phyloP scores from a whole-genome alignment of 345 rosid species.

The Brassica carinata region DNA sequence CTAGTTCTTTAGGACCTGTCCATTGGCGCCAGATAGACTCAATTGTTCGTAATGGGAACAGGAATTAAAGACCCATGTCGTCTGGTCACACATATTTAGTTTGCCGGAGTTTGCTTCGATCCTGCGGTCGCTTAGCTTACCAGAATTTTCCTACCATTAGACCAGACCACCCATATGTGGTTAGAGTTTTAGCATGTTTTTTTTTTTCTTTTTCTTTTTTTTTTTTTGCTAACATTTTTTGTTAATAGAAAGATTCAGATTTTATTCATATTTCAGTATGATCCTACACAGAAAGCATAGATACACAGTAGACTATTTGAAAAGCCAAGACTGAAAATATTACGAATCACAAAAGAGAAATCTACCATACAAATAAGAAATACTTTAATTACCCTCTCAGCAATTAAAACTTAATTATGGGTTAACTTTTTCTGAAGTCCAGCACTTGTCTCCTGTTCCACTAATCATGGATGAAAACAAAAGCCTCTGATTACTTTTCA shows the following conservation, averaged over 20 bases:
- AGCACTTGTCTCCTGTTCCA: constrained; percentile 51
- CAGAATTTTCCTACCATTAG: too few relatives aligned
- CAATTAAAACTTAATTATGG: constrained; percentile 40
- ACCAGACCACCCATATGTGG: too few relatives aligned
- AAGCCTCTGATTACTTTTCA: constrained; percentile 78
- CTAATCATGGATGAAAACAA: constrained; percentile 47
- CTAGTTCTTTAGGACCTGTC: too few relatives aligned
- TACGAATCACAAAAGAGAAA: constrained; percentile 12
- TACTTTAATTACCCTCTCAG: constrained; percentile 4
- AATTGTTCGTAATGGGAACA: too few relatives aligned
- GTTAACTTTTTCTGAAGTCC: constrained; percentile 67
- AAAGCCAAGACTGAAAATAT: neutral
- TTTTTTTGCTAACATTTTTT: too few relatives aligned
- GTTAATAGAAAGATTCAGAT: constrained; percentile 6
- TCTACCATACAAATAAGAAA: neutral
- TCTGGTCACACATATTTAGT: too few relatives aligned
- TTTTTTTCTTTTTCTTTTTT: too few relatives aligned
- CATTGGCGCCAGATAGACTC: too few relatives aligned
- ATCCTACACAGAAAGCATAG: neutral
- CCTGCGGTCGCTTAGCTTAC: too few relatives aligned
- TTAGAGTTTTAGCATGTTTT: too few relatives aligned
- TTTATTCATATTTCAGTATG: constrained; percentile 2
- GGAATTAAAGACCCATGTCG: too few relatives aligned
- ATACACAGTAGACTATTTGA: constrained; percentile 4
- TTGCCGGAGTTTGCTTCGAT: too few relatives aligned